Evolutionary conservation across 106 monocot genomes (phyloP).

Genomic region (Phalaenopsis aphrodite): DNA sequence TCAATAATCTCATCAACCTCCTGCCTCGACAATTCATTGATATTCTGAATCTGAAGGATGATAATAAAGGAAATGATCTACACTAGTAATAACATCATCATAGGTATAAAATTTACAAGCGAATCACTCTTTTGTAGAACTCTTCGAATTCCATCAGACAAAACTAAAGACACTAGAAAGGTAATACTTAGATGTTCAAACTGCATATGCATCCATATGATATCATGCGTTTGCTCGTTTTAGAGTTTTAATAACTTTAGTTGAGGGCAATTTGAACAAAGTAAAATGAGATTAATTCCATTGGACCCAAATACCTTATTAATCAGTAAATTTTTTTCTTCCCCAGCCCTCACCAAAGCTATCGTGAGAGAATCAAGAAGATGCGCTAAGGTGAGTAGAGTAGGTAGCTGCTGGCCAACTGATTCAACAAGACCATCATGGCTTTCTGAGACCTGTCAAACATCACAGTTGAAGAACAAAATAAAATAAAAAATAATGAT

Average conservation of each 20-base stretch:
- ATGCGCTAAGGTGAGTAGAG: constrained; percentile 41
- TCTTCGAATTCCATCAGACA: neutral
- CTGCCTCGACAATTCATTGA: constrained; percentile 94
- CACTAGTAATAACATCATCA: neutral
- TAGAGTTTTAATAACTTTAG: neutral
- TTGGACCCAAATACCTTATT: constrained; percentile 51
- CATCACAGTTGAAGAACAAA: neutral
- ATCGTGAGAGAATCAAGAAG: constrained; percentile 55
- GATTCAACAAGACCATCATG: constrained; percentile 14
- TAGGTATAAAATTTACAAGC: neutral
- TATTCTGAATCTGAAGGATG: constrained; percentile 59
- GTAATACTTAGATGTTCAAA: neutral
- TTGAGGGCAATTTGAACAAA: neutral
- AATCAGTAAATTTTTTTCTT: constrained; percentile 75
- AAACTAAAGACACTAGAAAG: neutral
- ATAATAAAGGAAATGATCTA: neutral
- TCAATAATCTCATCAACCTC: constrained; percentile 96
- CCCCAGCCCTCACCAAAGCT: constrained; percentile 56
- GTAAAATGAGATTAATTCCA: neutral
- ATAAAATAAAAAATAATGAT: neutral
- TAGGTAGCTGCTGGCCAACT: constrained; percentile 37
- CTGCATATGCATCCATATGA: neutral
- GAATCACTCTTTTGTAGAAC: neutral
- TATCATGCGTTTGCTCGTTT: neutral
- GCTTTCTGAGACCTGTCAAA: constrained; percentile 31